A percentile compares a stretch with the other conserved stretches of the same genome.
Evolutionary conservation across 2,329 filamentous ascomycete species (phyloP).

Genomic region (Pseudogymnoascus sp.): DNA sequence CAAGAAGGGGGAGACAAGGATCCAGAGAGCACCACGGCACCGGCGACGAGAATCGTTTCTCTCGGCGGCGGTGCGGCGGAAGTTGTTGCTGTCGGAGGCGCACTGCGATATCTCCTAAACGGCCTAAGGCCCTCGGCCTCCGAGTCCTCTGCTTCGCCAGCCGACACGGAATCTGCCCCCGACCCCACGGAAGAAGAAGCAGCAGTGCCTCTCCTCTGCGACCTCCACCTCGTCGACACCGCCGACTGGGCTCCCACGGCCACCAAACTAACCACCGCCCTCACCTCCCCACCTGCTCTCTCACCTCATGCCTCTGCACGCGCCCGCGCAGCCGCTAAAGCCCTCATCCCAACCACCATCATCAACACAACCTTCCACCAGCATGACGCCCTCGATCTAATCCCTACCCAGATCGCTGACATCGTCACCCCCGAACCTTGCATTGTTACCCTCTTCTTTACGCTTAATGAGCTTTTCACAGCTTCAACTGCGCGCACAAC

Average conservation of each 20-base stretch:
- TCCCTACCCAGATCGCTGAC: slow-evolving; percentile 27
- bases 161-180: not conserved
- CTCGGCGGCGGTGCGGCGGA: slow-evolving; percentile 48
- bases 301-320: slow-evolving; percentile 46
- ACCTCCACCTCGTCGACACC: slow-evolving; percentile 66
- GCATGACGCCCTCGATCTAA: slow-evolving; percentile 41
- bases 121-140: not conserved
- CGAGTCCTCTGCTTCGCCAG: slow-evolving; percentile 9
- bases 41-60: slow-evolving; percentile 15
- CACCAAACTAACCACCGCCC: slow-evolving; percentile 44
- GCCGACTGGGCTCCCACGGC: slow-evolving; percentile 67
- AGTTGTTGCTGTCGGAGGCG: slow-evolving; percentile 54
- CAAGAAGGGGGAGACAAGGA: slow-evolving; percentile 12
- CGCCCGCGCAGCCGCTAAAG: slow-evolving; percentile 35
- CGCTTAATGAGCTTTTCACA: slow-evolving; percentile 89
- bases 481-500: slow-evolving; percentile 66
- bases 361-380: slow-evolving; percentile 39
- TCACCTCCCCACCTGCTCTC: slow-evolving; percentile 44
- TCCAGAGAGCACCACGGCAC: not conserved
- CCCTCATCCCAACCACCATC: slow-evolving; percentile 35
- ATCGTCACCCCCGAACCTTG: slow-evolving; percentile 30
- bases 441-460: slow-evolving; percentile 82
- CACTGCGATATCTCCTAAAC: slow-evolving; percentile 33
- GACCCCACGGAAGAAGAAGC: not conserved
- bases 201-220: slow-evolving; percentile 18